These are phyloP conservation scores for Russula foetens DNA, from an alignment of 768 basidiomycete genomes.

Conservation along the genomic window DNA sequence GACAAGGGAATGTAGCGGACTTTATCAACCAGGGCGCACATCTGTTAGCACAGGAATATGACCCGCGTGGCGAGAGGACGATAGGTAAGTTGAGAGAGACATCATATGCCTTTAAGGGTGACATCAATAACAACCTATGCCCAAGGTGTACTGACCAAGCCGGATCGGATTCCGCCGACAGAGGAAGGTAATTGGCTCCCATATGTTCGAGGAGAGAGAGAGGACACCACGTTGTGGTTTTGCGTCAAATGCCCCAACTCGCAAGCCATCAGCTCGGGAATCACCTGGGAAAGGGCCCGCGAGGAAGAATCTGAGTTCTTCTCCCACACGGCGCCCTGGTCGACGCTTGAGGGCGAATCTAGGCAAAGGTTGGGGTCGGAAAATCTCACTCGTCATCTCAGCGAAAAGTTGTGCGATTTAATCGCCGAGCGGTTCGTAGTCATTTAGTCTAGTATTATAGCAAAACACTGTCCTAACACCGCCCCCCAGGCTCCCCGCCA, in stretches of 20 bases:
- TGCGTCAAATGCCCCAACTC: slow-evolving; percentile 40
- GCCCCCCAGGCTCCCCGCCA: slow-evolving; percentile 45
- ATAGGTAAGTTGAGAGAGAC: slow-evolving; percentile 41
- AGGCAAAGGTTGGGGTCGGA: slow-evolving; percentile 47
- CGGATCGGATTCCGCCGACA: slow-evolving; percentile 26
- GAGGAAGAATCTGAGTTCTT: slow-evolving; percentile 51
- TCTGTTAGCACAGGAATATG: slow-evolving; percentile 50
- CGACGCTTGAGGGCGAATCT: slow-evolving; percentile 39
- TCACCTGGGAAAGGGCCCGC: slow-evolving; percentile 56
- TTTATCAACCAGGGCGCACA: slow-evolving; percentile 76
- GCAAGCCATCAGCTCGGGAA: slow-evolving; percentile 38
- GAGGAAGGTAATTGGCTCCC: slow-evolving; percentile 50
- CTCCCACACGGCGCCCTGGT: slow-evolving; percentile 42
- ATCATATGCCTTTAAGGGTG: neutral
- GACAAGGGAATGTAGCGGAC: slow-evolving; percentile 42
- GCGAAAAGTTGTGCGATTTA: slow-evolving; percentile 51
- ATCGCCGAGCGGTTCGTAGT: slow-evolving; percentile 47
- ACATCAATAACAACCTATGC: neutral
- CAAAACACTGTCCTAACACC: neutral
- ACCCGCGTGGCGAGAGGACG: slow-evolving; percentile 57
- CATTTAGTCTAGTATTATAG: neutral
- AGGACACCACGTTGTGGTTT: slow-evolving; percentile 49
- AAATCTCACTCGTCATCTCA: slow-evolving; percentile 50
- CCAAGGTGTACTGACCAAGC: slow-evolving; percentile 15
- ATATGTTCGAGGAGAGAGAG: slow-evolving; percentile 46